Evolutionary conservation across 1,284 basidiomycete species (phyloP), one percentile per base, ranked within the genome.

Genomic region (Porogramme epimiltina): DNA sequence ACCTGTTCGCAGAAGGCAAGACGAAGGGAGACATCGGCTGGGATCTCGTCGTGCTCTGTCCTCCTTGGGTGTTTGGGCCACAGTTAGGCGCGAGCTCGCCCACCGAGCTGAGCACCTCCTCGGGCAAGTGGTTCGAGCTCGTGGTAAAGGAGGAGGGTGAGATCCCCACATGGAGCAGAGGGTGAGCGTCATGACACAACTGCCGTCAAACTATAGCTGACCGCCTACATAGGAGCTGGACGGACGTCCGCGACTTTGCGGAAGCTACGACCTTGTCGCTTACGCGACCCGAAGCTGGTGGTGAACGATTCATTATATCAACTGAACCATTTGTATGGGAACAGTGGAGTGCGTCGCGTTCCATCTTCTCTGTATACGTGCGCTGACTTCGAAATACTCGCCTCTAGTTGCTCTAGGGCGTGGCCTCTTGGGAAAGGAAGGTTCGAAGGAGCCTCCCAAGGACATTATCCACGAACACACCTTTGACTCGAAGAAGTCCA

Each of bases 211-310:
- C 10, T 16, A 37, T 16, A 15, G 28, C 23, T 26, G 33, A 41
- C 19, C 13, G 10, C 18, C 9, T 25, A 20, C 25, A 25, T 16
- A 43, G 61, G 55, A 24, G 15, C 26, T 85, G 76, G 72, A 75
- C 84, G 31, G 82, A 87, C 55, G 84, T 86, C 1, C 74, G 83
- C 16, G 83, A 87, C 59, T 70, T 87, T 18, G 85, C 80, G 0
- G 66, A 73, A 3, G 81, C 79, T 0, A 84, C 88, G 54, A 68
- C 77, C 10, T 70, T 74, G 11, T 79, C 84, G 0, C 68, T 87
- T 2, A 71, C 75, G 28, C 73, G 74, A 25, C 67, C 73, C 8
- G 75, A 77, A 18, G 87, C 86, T 0, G 79, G 77, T 3, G 82
- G 80, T 0, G 69, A 90, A 58, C 73, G 89, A 0, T 80, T 86